Evolutionary conservation across 306 rosid genomes (phyloP).

Genomic region (Dryas drummondii): DNA sequence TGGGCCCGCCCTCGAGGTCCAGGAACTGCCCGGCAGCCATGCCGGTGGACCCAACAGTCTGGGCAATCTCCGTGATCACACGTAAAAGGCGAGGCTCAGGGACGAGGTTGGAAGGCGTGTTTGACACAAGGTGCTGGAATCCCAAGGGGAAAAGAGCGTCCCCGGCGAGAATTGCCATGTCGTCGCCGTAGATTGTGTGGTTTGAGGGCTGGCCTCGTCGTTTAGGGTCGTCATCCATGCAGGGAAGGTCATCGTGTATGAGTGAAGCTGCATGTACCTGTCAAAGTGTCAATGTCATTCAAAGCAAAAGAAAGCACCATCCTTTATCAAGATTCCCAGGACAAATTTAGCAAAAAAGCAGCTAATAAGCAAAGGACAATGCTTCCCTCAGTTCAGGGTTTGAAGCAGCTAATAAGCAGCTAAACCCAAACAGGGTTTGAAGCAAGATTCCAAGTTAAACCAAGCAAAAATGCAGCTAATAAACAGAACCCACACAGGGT

Average conservation of each 20-base stretch:
- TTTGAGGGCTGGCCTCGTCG: conserved; percentile 93
- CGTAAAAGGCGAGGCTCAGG: conserved; percentile 66
- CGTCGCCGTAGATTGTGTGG: conserved; percentile 75
- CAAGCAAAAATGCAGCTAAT: no score
- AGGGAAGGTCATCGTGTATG: conserved; percentile 95
- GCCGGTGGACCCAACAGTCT: conserved; percentile 84
- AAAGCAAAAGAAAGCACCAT: background rate
- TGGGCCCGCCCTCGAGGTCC: conserved; percentile 76
- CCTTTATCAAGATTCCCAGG: background rate
- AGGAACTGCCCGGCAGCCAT: conserved; percentile 98
- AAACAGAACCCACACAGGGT: no score
- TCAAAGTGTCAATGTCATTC: conserved; percentile 27
- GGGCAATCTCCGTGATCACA: conserved; percentile 85
- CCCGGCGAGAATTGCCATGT: conserved; percentile 90
- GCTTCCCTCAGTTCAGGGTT: no score
- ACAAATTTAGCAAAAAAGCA: background rate
- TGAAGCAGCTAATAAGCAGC: no score
- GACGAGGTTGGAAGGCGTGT: conserved; percentile 72
- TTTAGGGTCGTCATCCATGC: conserved; percentile 83
- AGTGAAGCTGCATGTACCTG: conserved; percentile 95
- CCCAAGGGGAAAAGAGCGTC: conserved; percentile 94
- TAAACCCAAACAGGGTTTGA: background rate
- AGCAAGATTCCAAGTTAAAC: background rate
- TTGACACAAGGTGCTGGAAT: conserved; percentile 84
- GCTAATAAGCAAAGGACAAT: background rate